Conservation (phyloP, 345 rosid species). For the Salix purpurea region DNA sequence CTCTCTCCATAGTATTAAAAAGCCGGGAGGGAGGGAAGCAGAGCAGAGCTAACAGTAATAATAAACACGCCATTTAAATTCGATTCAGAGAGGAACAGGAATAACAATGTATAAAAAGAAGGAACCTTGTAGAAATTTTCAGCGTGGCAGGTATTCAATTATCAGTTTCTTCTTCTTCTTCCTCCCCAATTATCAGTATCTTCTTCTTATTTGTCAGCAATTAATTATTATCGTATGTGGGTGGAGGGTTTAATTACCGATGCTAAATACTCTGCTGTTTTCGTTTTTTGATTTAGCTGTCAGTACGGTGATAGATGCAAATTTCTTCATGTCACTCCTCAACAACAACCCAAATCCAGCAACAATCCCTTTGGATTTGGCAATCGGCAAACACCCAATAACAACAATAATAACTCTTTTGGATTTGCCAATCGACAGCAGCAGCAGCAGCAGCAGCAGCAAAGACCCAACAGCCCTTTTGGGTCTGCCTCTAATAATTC, state of each 20-base stretch:
- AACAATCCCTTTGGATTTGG: slow-evolving; percentile 41
- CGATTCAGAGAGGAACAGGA: no score
- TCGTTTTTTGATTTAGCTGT: slow-evolving; percentile 50
- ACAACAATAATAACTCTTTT: no score
- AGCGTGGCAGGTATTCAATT: slow-evolving; percentile 56
- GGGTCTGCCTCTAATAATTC: slow-evolving; percentile 12
- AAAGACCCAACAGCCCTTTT: no score
- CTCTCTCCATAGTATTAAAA: no score
- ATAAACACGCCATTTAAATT: no score
- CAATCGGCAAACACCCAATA: slow-evolving; percentile 32
- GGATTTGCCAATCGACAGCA: no score
- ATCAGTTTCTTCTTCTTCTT: not conserved
- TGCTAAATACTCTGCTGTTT: not conserved
- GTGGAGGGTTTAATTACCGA: not conserved
- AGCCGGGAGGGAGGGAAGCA: no score
- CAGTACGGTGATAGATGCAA: slow-evolving; percentile 69
- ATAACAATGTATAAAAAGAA: slow-evolving; percentile 18
- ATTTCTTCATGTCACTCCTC: slow-evolving; percentile 58
- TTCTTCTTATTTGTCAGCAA: not conserved
- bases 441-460: no score
- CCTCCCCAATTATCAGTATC: not conserved
- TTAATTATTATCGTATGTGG: not conserved
- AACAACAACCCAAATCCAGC: slow-evolving; percentile 36
- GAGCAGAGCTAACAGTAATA: no score
- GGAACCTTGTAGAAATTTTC: slow-evolving; percentile 72